Conservation (phyloP, 805 yeast genomes). For the Metschnikowia arizonensis region DNA sequence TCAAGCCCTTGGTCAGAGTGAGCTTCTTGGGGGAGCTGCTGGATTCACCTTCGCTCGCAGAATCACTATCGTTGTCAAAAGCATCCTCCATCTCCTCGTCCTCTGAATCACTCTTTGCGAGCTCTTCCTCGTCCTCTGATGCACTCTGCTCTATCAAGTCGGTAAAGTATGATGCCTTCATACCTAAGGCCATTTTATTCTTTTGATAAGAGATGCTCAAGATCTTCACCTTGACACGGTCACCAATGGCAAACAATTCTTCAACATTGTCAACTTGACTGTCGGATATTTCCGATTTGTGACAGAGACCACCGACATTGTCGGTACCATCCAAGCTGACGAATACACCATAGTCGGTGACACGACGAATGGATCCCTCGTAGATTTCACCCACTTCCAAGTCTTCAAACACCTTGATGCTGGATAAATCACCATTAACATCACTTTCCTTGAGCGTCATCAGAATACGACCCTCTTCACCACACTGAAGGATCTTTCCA, state of each 20-base stretch:
- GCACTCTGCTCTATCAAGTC: slow-evolving; percentile 31
- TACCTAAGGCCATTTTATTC: slow-evolving; percentile 79
- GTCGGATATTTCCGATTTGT: slow-evolving; percentile 78
- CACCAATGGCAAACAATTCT: slow-evolving; percentile 81
- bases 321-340: slow-evolving; percentile 72
- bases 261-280: slow-evolving; percentile 53
- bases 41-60: slow-evolving; percentile 26
- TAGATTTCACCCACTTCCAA: slow-evolving; percentile 63
- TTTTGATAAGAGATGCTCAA: slow-evolving; percentile 58
- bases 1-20: background rate
- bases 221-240: slow-evolving; percentile 81
- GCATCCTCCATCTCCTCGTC: slow-evolving; percentile 37
- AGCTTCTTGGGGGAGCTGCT: slow-evolving; percentile 11
- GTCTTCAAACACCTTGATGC: slow-evolving; percentile 60
- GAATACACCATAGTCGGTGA: slow-evolving; percentile 88
- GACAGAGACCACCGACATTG: slow-evolving; percentile 82
- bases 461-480: slow-evolving; percentile 59
- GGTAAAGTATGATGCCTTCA: slow-evolving; percentile 88
- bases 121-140: slow-evolving; percentile 12
- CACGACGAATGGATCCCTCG: slow-evolving; percentile 74
- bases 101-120: slow-evolving; percentile 9
- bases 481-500: slow-evolving; percentile 67
- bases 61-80: slow-evolving; percentile 25
- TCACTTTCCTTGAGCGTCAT: slow-evolving; percentile 79
- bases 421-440: slow-evolving; percentile 62